Conservation (phyloP, 1,139 yeast genomes). For the Debaryomyces sp. region DNA sequence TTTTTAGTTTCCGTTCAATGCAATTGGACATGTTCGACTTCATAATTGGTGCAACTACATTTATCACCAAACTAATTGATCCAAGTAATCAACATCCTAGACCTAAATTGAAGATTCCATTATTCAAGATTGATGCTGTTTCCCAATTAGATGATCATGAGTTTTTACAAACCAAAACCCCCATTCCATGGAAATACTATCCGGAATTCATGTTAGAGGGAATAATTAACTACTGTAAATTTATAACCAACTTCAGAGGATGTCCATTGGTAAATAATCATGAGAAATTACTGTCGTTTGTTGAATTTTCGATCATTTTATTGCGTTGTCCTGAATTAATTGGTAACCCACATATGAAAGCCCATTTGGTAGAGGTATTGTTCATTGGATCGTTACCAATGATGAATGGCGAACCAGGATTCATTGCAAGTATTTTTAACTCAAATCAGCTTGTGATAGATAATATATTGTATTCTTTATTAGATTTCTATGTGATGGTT, state of each 20-base stretch:
- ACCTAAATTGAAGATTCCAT: conserved; percentile 59
- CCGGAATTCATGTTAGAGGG: conserved; percentile 92
- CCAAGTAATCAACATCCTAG: conserved; percentile 68
- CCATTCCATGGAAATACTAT: conserved; percentile 76
- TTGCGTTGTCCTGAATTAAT: conserved; percentile 84
- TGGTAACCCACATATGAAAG: conserved; percentile 92
- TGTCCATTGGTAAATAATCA: conserved; percentile 61
- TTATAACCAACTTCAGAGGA: conserved; percentile 58
- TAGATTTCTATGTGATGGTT: conserved; percentile 90
- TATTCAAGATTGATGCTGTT: conserved; percentile 53
- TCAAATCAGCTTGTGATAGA: conserved; percentile 63
- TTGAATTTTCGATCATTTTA: conserved; percentile 73
- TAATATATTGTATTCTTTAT: conserved; percentile 75
- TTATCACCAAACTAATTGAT: conserved; percentile 71
- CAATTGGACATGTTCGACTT: conserved; percentile 76
- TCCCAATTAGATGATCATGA: conserved; percentile 69
- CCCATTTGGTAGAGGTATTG: conserved; percentile 77
- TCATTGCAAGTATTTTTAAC: conserved; percentile 66
- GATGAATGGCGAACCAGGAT: conserved; percentile 66
- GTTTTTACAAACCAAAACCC: conserved; percentile 63
- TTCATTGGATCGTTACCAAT: conserved; percentile 72
- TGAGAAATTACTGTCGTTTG: conserved; percentile 56
- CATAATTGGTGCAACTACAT: conserved; percentile 72
- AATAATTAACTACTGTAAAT: conserved; percentile 71
- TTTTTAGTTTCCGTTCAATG: conserved; percentile 55